Evolutionary conservation across 495 filamentous ascomycete genomes (phyloP).

Genomic region (Penicillium egyptiacum): DNA sequence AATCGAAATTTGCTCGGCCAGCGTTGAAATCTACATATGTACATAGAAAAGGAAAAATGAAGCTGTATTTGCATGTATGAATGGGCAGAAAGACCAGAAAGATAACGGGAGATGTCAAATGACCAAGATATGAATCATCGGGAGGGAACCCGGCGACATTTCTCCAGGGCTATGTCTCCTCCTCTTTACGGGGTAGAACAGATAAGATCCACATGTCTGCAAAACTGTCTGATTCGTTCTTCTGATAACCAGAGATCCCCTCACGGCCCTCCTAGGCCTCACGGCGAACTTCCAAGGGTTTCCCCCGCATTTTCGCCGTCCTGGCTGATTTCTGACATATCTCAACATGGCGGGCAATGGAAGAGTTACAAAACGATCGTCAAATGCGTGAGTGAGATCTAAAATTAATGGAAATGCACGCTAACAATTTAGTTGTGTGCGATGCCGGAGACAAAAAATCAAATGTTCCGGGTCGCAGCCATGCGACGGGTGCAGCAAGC

Average conservation of each 20-base stretch:
- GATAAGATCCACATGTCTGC: neutral
- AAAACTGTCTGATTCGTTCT: neutral
- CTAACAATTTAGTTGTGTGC: conserved; percentile 34
- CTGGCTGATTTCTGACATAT: neutral
- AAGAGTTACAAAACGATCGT: conserved; percentile 38
- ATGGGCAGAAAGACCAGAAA: too few species aligned
- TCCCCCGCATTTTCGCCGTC: conserved; percentile 6
- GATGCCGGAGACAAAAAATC: conserved; percentile 49
- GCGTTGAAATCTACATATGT: conserved; percentile 44
- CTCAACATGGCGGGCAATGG: conserved; percentile 20
- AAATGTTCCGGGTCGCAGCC: conserved; percentile 45
- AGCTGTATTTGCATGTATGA: too few species aligned
- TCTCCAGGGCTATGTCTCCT: neutral
- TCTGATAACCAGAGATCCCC: neutral
- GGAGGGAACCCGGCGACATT: conserved; percentile 2
- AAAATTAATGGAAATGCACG: neutral
- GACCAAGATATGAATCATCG: neutral
- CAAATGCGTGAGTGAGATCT: conserved; percentile 35
- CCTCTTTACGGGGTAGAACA: neutral
- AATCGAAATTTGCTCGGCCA: conserved; percentile 65
- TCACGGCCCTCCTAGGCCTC: neutral
- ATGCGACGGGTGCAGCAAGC: conserved; percentile 45
- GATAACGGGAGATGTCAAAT: neutral
- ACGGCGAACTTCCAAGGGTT: neutral
- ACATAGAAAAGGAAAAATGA: neutral